These are phyloP conservation scores for Yarrowia bubula DNA, from an alignment of 805 yeast genomes.

Conservation along the genomic window DNA sequence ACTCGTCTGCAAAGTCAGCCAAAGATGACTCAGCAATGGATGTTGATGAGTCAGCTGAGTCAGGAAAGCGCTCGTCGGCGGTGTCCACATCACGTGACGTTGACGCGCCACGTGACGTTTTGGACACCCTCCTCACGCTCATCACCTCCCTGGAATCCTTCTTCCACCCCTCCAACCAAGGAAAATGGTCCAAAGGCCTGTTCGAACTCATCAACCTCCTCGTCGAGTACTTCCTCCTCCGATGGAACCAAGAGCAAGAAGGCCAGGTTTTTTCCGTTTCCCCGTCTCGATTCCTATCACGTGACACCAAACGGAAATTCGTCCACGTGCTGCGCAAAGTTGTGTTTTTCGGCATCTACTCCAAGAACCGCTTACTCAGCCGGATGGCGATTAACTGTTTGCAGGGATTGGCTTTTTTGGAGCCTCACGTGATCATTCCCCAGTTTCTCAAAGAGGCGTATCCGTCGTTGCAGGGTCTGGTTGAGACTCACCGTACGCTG, in stretches of 20 bases:
- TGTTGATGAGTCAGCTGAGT: conserved; percentile 31
- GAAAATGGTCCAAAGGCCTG: conserved; percentile 77
- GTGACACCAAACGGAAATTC: conserved; percentile 43
- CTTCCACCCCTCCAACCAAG: conserved; percentile 90
- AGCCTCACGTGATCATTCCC: conserved; percentile 48
- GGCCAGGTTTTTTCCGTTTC: conserved; percentile 34
- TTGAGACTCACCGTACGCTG: conserved; percentile 68
- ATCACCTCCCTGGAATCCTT: conserved; percentile 74
- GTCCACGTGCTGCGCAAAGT: conserved; percentile 54
- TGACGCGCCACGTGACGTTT: conserved; percentile 38
- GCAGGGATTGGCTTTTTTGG: conserved; percentile 60
- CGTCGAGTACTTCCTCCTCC: conserved; percentile 40
- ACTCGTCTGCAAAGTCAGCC: too few species aligned
- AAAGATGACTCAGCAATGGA: too few species aligned
- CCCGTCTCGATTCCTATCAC: conserved; percentile 34
- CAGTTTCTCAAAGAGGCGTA: conserved; percentile 59
- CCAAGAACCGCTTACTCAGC: conserved; percentile 58
- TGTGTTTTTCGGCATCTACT: conserved; percentile 69
- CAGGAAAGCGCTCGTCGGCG: too few species aligned
- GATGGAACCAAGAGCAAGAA: conserved; percentile 41
- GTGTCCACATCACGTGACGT: too few species aligned
- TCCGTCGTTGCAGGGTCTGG: conserved; percentile 44
- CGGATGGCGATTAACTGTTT: conserved; percentile 59
- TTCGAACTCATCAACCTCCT: conserved; percentile 63
- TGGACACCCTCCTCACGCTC: conserved; percentile 53